Base-by-base conservation (phyloP, 371 early-diverging fungal species). In the Lichtheimia corymbifera region DNA sequence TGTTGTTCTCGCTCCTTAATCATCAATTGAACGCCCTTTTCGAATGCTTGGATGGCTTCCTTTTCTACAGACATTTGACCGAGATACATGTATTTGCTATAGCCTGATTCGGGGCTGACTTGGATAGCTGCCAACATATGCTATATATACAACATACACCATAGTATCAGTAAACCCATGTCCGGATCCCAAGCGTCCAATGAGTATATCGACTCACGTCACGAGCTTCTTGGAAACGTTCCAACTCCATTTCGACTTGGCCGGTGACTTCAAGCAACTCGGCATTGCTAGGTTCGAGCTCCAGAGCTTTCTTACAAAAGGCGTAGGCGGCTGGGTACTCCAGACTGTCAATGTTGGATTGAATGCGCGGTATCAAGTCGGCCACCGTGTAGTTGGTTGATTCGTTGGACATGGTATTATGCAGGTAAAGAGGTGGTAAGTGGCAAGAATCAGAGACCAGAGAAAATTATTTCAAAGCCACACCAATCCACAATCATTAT, bases 1-100 rank as follows among this genome's bases (percentile, higher is more conserved):
- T 27, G 49, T 56, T 54, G 58, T 49, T 58, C 66, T 58, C 64
- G 58, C 53, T 68, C 83, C 5, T 57, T 65, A 0, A 72, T 79
- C 83, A 95, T 84, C 27, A 92, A 68, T 57, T 85, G 73, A 1
- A 95, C 86, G n/a, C 96, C 97, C 40, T 80, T 84, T 69, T 91
- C 85, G 67, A 92, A 97, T 60, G 85, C 88, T 50, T 70, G 61
- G 44, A 94, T 82, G 12, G 96, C 86, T 53, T 94, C 93, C 55
- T 87, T 74, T 52, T 89, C 93, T 7, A 79, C 80, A 1, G 88
- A 82, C 68, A 97, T 69, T 73, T 96, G 96, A 20, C 95, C 97
- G 52, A 97, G 79, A 67, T 93, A 93, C 88, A 97, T 87, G 77
- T 89, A 95, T 75, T 90, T 91, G 55, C 84, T 87, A 53, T 85